A percentile compares a stretch with the other conserved stretches of the same genome.
Evolutionary conservation across 2,329 filamentous ascomycete species (phyloP).

Genomic region (Aspergillus puulaauensis): DNA sequence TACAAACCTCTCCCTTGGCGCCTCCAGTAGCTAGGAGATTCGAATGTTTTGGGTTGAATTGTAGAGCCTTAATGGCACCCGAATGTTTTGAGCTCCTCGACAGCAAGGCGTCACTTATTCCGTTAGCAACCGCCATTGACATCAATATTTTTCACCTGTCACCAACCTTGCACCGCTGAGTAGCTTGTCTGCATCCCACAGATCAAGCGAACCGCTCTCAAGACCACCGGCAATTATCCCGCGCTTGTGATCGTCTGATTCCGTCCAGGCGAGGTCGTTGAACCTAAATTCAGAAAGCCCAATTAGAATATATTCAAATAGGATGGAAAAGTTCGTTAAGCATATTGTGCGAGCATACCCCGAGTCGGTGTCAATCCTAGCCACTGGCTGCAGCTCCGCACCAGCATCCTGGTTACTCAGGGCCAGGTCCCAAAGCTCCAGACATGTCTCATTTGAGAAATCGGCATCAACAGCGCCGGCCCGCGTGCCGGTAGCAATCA

Average conservation of each 20-base stretch:
- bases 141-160: no score
- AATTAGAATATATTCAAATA: conserved; percentile 22
- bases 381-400: conserved; percentile 81
- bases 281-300: conserved; percentile 61
- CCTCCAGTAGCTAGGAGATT: conserved; percentile 91
- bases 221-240: conserved; percentile 94
- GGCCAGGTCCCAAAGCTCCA: conserved; percentile 93
- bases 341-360: conserved; percentile 57
- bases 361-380: conserved; percentile 81
- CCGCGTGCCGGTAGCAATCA: conserved; percentile 89
- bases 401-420: conserved; percentile 74
- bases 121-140: conserved; percentile 18
- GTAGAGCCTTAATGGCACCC: conserved; percentile 87
- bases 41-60: conserved; percentile 92
- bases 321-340: background rate
- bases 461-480: conserved; percentile 94
- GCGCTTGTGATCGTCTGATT: conserved; percentile 72
- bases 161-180: conserved; percentile 52
- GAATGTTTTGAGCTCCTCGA: conserved; percentile 87
- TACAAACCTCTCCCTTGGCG: conserved; percentile 74
- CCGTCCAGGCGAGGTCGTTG: conserved; percentile 94
- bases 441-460: conserved; percentile 94
- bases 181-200: conserved; percentile 84
- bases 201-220: conserved; percentile 87
- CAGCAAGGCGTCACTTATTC: conserved; percentile 68